Evolutionary conservation across 2,329 filamentous ascomycete species (phyloP).

Genomic region (Polychaeton citri): DNA sequence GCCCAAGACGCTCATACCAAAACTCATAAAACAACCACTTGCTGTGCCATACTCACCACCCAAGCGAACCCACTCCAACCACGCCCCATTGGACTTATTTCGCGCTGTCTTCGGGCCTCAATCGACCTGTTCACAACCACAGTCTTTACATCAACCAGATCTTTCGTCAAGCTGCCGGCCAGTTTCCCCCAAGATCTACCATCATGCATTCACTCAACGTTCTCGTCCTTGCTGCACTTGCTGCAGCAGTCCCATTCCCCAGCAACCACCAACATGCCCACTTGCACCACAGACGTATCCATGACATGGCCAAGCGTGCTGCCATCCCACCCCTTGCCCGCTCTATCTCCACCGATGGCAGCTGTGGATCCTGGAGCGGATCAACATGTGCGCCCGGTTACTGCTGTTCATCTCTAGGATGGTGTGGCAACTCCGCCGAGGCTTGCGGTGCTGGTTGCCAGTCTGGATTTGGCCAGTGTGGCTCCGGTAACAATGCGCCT

Average conservation of each 20-base stretch:
- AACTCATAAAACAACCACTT: too few species aligned
- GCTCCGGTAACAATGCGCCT: conserved; percentile 2
- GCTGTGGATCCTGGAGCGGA: conserved; percentile 9
- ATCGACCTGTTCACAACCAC: too few species aligned
- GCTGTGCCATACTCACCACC: too few species aligned
- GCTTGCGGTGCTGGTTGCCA: conserved; percentile 15
- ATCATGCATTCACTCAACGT: conserved; percentile 1
- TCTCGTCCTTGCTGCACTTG: conserved; percentile 7
- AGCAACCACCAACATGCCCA: conserved; percentile 3
- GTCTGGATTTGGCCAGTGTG: conserved; percentile 9
- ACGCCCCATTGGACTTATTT: too few species aligned
- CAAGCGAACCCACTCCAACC: too few species aligned
- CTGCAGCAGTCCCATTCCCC: conserved; percentile 8
- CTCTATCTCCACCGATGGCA: conserved; percentile 6
- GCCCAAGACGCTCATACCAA: too few species aligned
- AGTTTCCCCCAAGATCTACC: background rate
- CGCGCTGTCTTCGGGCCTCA: too few species aligned
- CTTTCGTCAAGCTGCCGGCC: background rate
- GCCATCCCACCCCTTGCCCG: conserved; percentile 4
- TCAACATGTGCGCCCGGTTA: conserved; percentile 7
- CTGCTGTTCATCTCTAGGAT: conserved; percentile 11
- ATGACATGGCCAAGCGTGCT: conserved; percentile 1
- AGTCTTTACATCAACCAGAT: too few species aligned
- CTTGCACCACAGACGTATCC: conserved; percentile 4
- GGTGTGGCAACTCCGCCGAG: conserved; percentile 9